Evolutionary conservation across 768 basidiomycete genomes (phyloP), one percentile per base, ranked within the genome.

Genomic region (Gyrodon lividus): DNA sequence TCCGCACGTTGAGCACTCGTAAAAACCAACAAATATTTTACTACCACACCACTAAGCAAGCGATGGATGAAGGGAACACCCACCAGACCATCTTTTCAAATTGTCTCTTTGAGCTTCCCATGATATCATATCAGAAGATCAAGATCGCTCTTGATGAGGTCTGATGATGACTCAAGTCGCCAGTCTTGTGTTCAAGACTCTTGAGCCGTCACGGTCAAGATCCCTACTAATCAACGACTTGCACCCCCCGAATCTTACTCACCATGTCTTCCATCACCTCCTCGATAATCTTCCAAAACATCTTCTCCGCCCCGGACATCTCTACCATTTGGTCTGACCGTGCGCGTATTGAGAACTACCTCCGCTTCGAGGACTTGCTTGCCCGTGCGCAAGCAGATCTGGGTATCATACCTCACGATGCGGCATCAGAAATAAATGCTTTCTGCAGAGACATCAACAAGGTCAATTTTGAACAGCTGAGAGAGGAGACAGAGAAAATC

Each of bases 271-370:
- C 64, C 35, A 69, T 68, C 43, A 68, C 68, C 13, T 69, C 73
- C 58, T 73, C 70, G 6, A 26, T 65, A 17, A 63, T 77, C 28
- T 77, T 77, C 49, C 65, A 65, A 31, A 62, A 67, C 51, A 68
- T 75, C 40, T 76, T 76, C 59, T 75, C 75, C 24, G 74, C 73
- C 5, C 58, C 64, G 17, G 63, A 65, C 17, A 61, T 67, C 6
- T 68, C 74, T 6, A 56, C 59, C 44, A 69, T 77, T 54, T 77
- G 77, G 75, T 74, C 71, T 20, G 77, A 77, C 35, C 51, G 54
- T 14, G 46, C 51, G 3, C 67, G 68, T 3, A 59, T 50, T 5
- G 22, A 51, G 13, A 44, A 54, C 16, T 70, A 71, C 44, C 66
- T 69, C 38, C 45, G 24, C 31, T 65, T 70, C n/a, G 68, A 73